phyloP scores from a whole-genome alignment of 2,329 filamentous ascomycete species.

The Monilinia vaccinii-corymbosi region DNA sequence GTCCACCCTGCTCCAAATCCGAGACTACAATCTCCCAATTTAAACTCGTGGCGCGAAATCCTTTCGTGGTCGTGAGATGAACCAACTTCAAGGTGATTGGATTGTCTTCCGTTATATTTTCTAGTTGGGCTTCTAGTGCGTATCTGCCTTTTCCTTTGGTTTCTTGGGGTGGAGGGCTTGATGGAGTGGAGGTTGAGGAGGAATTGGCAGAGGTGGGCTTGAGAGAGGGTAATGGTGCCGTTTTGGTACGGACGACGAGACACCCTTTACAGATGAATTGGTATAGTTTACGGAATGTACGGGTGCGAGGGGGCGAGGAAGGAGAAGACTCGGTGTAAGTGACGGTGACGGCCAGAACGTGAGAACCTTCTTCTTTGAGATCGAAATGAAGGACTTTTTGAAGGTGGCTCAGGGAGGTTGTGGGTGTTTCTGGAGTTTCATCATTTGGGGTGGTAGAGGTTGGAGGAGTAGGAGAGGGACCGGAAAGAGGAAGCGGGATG shows the following conservation, averaged over 20 bases:
- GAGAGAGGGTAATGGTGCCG: constrained; percentile 41
- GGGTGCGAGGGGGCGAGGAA: constrained; percentile 35
- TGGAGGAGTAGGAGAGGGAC: constrained; percentile 4
- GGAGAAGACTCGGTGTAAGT: constrained; percentile 83
- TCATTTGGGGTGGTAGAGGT: neutral
- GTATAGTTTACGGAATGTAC: constrained; percentile 91
- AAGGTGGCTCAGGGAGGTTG: constrained; percentile 30
- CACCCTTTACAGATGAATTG: constrained; percentile 91
- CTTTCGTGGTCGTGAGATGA: constrained; percentile 43
- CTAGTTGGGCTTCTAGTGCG: constrained; percentile 86
- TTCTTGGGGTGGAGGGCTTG: neutral
- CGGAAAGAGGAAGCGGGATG: constrained; percentile 53
- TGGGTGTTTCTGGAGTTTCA: neutral
- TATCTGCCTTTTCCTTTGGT: constrained; percentile 37
- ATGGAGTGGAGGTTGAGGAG: constrained; percentile 18
- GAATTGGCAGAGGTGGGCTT: neutral
- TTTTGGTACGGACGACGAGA: constrained; percentile 84
- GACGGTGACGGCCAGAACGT: constrained; percentile 87
- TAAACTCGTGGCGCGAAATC: constrained; percentile 43
- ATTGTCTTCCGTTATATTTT: constrained; percentile 77
- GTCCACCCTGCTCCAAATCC: constrained; percentile 13
- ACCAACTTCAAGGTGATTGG: constrained; percentile 68
- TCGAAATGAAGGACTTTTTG: constrained; percentile 81
- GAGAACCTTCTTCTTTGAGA: constrained; percentile 86
- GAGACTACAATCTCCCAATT: constrained; percentile 41